These are phyloP conservation scores for Lotmaria passim DNA, from an alignment of 208 protist species.

Conservation along the genomic window DNA sequence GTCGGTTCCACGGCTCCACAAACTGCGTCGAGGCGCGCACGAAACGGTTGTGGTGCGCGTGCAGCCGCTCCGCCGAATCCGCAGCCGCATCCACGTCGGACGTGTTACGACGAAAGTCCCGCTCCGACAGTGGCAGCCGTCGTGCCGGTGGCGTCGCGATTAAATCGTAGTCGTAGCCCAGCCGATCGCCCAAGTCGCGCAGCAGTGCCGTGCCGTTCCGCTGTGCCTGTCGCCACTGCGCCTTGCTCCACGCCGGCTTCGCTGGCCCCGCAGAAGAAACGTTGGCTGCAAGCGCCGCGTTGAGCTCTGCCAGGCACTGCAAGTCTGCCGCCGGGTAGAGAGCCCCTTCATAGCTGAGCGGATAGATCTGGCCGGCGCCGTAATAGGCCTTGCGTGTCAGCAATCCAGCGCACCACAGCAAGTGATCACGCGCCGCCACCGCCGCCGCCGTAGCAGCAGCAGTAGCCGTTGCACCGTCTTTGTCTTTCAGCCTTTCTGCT, in stretches of 20 bases:
- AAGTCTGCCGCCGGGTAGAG: slow-evolving; percentile 59
- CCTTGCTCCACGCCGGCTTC: not conserved
- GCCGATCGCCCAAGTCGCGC: slow-evolving; percentile 25
- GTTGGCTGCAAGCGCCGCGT: slow-evolving; percentile 20
- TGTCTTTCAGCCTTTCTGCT: too few species aligned
- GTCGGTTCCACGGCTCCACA: slow-evolving; percentile 76
- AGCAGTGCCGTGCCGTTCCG: slow-evolving; percentile 17
- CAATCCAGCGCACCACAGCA: slow-evolving; percentile 33
- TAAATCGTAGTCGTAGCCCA: slow-evolving; percentile 29
- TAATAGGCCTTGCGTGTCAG: slow-evolving; percentile 19
- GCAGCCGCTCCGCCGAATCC: not conserved
- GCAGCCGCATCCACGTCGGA: not conserved
- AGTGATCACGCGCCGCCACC: slow-evolving; percentile 10
- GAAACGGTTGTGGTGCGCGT: slow-evolving; percentile 4
- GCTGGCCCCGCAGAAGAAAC: not conserved
- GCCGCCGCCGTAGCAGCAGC: not conserved
- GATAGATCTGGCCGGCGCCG: slow-evolving; percentile 12
- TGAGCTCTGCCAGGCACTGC: slow-evolving; percentile 46
- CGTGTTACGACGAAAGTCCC: slow-evolving; percentile 15
- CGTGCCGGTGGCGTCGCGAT: slow-evolving; percentile 5
- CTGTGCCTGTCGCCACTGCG: slow-evolving; percentile 14
- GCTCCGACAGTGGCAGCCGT: slow-evolving; percentile 20
- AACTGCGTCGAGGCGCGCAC: slow-evolving; percentile 30
- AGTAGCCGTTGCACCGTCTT: too few species aligned
- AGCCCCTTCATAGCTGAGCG: slow-evolving; percentile 57